These are phyloP conservation scores for Sanguinoderma infundibulare DNA, from an alignment of 1,284 basidiomycete species.

Conservation along the genomic window DNA sequence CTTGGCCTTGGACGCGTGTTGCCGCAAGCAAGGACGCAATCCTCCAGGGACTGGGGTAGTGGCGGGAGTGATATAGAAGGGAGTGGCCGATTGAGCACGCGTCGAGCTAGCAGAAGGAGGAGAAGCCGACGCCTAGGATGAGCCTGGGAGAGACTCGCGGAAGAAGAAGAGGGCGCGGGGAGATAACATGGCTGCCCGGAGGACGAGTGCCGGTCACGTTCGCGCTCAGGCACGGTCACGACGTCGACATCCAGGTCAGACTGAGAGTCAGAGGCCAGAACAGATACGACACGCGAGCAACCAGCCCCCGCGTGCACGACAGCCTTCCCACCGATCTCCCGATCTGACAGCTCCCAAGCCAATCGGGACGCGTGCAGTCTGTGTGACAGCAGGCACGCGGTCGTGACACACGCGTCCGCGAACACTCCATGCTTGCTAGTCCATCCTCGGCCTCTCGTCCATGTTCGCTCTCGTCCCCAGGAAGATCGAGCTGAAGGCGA, in stretches of 20 bases:
- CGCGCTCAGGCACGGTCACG: background rate
- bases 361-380: background rate
- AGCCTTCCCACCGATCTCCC: background rate
- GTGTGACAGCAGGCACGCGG: background rate
- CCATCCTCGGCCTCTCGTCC: background rate
- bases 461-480: conserved; percentile 37
- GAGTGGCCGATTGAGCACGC: too few relatives aligned
- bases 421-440: background rate
- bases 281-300: too few relatives aligned
- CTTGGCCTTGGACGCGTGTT: background rate
- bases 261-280: too few relatives aligned
- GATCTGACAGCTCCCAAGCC: background rate
- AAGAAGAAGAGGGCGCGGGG: background rate
- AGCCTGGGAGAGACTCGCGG: background rate
- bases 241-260: too few relatives aligned
- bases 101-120: background rate
- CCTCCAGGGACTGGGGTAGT: background rate
- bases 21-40: background rate
- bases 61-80: too few relatives aligned
- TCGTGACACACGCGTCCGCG: background rate
- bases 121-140: background rate
- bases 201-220: background rate
- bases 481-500: conserved; percentile 30
- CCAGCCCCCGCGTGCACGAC: too few relatives aligned
- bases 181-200: background rate